Base-by-base conservation (phyloP, 2,329 filamentous ascomycete species). In the Helotiales sp. region DNA sequence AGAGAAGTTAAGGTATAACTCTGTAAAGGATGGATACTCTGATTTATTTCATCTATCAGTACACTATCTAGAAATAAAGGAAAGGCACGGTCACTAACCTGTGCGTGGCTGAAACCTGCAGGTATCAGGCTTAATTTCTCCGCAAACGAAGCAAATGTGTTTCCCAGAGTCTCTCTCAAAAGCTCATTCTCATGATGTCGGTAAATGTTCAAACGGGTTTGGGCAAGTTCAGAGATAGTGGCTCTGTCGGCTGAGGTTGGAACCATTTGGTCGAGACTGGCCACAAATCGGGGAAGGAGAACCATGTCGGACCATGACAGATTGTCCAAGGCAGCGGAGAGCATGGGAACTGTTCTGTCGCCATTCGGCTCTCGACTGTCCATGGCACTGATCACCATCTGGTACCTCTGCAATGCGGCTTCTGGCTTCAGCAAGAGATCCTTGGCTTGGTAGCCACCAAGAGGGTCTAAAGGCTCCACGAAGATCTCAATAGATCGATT, bases 401-500 rank as follows among this genome's bases (percentile, higher is more conserved):
- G 57, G 58, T 70, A 72, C 64, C 69, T 64, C 29, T 65, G 56
- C 55, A 71, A 63, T 5, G 63, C 52, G 22, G 69, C 53, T 55
- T 73, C 71, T 12, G 52, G 57, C 19, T 49, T 57, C n/a, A 57
- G 42, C 9, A 46, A 2, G 29, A 8, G 6, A 30, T 19, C 4
- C n/a, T 27, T 17, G 12, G 25, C 17, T 24, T 10, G 31, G 19
- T 22, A 25, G 55, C 44, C n/a, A n/a, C n/a, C n/a, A n/a, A n/a
- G n/a, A n/a, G 12, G 29, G 5, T 52, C 27, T 8, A 69, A 29
- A 40, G 73, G 72, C 61, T 86, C 79, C 46, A 99, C 78, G 68
- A 87, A 95, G 9, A 99, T 88, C 73, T 99, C 96, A 25, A 97
- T 82, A 49, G 92, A 92, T 72, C 95, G 85, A 74, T 99, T 99